Conservation (phyloP, 345 rosid genomes). For the Hibiscus trionum region DNA sequence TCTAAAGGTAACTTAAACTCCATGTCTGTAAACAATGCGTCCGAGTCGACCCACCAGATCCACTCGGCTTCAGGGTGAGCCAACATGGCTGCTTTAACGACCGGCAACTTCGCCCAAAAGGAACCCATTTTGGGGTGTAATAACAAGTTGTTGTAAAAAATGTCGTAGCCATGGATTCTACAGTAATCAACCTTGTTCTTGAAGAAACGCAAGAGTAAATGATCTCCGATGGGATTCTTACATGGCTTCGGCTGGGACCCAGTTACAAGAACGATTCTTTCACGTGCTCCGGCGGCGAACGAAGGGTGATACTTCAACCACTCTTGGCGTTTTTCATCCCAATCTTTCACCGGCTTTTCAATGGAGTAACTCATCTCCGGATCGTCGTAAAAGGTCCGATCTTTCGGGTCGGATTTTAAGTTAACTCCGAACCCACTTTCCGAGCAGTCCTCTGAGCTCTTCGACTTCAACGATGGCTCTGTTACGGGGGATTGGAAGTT, state of each 20-base stretch:
- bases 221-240: constrained; percentile 81
- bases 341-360: constrained; percentile 44
- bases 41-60: constrained; percentile 99
- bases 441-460: constrained; percentile 10
- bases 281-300: constrained; percentile 46
- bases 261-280: constrained; percentile 63
- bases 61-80: constrained; percentile 98
- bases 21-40: constrained; percentile 90
- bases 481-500: constrained; percentile 12
- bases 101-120: constrained; percentile 85
- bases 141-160: constrained; percentile 75
- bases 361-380: constrained; percentile 55
- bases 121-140: constrained; percentile 66
- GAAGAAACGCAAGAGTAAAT: constrained; percentile 64
- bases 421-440: constrained; percentile 22
- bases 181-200: constrained; percentile 94
- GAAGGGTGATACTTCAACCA: constrained; percentile 77
- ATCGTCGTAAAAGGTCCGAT: constrained; percentile 66
- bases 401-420: constrained; percentile 46
- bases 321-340: constrained; percentile 72
- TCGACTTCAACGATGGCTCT: neutral
- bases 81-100: constrained; percentile 71
- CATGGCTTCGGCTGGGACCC: constrained; percentile 87
- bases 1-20: constrained; percentile 64
- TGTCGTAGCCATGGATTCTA: constrained; percentile 72